A percentile compares a stretch with the other conserved stretches of the same genome.
Evolutionary conservation across 2,329 filamentous ascomycete genomes (phyloP).

Genomic region (Dactylonectria estremocensis): DNA sequence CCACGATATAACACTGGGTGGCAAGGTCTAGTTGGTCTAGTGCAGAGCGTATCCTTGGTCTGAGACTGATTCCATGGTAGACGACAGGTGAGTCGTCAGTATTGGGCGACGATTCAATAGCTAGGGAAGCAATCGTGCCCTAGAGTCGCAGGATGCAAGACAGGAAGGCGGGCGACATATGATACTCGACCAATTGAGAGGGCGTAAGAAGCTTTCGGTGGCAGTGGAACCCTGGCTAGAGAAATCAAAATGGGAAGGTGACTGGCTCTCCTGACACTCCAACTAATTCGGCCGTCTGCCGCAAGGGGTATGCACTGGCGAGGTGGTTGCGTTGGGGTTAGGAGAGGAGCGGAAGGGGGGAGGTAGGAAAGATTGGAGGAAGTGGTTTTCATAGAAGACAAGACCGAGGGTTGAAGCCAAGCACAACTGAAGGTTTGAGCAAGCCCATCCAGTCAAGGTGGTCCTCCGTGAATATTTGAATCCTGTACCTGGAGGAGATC

Average conservation of each 20-base stretch:
- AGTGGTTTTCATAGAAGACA: constrained; percentile 5
- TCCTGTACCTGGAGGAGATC: constrained; percentile 43
- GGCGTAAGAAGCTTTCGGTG: constrained; percentile 20
- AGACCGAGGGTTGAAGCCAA: constrained; percentile 19
- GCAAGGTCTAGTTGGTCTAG: constrained; percentile 25
- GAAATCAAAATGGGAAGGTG: constrained; percentile 11
- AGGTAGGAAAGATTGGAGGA: constrained; percentile 1
- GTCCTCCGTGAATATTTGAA: constrained; percentile 47
- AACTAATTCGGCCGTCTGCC: constrained; percentile 14
- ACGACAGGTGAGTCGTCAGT: constrained; percentile 14
- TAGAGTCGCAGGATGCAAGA: constrained; percentile 34
- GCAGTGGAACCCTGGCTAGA: constrained; percentile 23
- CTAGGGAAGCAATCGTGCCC: constrained; percentile 35
- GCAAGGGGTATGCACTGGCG: constrained; percentile 5
- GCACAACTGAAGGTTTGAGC: constrained; percentile 22
- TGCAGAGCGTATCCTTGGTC: constrained; percentile 14
- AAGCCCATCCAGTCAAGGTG: constrained; percentile 33
- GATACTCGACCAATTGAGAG: constrained; percentile 29
- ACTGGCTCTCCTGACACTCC: constrained; percentile 17
- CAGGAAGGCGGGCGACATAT: constrained; percentile 27
- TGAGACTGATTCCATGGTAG: constrained; percentile 22
- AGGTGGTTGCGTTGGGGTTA: constrained; percentile 7
- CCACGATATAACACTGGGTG: constrained; percentile 19
- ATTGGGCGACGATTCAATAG: constrained; percentile 31
- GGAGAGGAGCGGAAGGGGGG: background rate